phyloP scores from a whole-genome alignment of 768 basidiomycete species.

The Royoungia palumana region DNA sequence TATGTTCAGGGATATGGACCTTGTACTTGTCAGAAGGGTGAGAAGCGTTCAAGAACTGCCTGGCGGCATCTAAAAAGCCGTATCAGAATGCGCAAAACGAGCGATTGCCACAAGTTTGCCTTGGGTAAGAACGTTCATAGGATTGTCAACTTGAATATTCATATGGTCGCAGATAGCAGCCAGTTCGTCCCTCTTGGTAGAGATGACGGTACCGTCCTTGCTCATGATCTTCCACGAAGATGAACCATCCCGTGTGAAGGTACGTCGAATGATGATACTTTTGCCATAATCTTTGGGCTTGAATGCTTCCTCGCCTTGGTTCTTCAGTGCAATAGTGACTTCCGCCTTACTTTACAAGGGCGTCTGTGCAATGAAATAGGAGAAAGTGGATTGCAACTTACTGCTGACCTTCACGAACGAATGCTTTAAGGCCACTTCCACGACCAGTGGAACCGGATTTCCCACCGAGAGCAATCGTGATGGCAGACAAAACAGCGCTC shows the following conservation, averaged over 20 bases:
- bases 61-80: conserved; percentile 30
- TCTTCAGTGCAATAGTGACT: conserved; percentile 81
- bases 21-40: conserved; percentile 85
- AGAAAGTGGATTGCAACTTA: conserved; percentile 32
- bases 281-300: conserved; percentile 82
- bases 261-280: conserved; percentile 79
- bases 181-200: conserved; percentile 79
- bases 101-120: conserved; percentile 36
- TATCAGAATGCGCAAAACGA: background rate
- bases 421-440: conserved; percentile 77
- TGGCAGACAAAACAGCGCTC: conserved; percentile 89
- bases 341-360: conserved; percentile 42
- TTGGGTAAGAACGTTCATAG: conserved; percentile 92
- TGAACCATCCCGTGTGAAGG: conserved; percentile 71
- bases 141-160: conserved; percentile 96
- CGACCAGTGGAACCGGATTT: conserved; percentile 91
- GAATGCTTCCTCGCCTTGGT: conserved; percentile 88
- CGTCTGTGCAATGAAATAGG: conserved; percentile 35
- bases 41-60: conserved; percentile 82
- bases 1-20: conserved; percentile 38
- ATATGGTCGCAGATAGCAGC: conserved; percentile 90
- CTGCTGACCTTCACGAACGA: conserved; percentile 82
- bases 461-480: conserved; percentile 91
- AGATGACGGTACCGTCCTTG: conserved; percentile 61
- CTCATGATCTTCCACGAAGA: conserved; percentile 82